Conservation (phyloP, 306 rosid species). For the Castanea crenata region DNA sequence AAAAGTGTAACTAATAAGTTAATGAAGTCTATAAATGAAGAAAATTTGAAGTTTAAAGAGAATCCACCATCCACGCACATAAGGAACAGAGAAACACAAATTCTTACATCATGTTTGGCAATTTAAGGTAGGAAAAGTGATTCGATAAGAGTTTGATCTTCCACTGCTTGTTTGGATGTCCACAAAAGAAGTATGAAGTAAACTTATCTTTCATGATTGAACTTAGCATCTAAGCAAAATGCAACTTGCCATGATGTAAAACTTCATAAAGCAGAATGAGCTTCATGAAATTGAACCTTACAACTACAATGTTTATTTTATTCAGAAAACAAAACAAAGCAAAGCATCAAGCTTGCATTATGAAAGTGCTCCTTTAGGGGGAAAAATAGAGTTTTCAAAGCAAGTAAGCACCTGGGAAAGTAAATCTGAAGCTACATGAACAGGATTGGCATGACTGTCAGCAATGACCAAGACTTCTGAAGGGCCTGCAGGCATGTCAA, state of each 20-base stretch:
- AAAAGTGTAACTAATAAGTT: neutral
- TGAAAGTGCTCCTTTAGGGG: neutral
- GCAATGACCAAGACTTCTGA: constrained; percentile 99
- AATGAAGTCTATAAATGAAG: neutral
- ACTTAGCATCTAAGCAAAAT: neutral
- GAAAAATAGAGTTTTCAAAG: neutral
- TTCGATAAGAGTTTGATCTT: neutral
- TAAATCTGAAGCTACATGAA: constrained; percentile 92
- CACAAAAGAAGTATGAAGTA: neutral
- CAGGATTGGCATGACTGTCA: constrained; percentile 78
- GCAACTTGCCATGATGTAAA: neutral
- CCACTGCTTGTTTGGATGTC: neutral
- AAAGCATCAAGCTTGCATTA: constrained; percentile 3
- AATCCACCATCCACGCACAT: neutral
- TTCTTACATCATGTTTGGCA: neutral
- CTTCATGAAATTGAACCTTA: neutral
- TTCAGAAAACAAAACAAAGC: neutral
- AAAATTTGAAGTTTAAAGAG: neutral
- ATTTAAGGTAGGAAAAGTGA: neutral
- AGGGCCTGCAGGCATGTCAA: constrained; percentile 99
- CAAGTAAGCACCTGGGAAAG: constrained; percentile 72
- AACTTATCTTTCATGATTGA: neutral
- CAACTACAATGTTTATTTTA: neutral
- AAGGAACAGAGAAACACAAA: neutral
- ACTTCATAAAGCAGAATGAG: neutral